A percentile compares a stretch with the other conserved stretches of the same genome.
These are phyloP conservation scores for Cryptosporidium sp. DNA, from an alignment of 169 alveolate species.

Conservation along the genomic window DNA sequence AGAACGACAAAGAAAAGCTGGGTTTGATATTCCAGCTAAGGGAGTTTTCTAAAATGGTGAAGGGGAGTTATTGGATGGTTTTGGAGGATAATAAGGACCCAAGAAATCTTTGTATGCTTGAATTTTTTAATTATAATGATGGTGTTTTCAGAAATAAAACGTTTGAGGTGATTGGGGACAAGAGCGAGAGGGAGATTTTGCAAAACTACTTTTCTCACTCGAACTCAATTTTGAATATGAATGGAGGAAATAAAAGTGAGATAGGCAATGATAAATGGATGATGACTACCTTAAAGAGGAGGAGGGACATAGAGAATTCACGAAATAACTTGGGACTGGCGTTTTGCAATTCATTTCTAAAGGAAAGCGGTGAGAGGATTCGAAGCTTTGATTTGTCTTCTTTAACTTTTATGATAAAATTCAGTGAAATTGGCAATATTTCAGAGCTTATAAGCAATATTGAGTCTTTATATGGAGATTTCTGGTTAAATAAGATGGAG, in stretches of 20 bases:
- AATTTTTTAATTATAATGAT: slow-evolving; percentile 43
- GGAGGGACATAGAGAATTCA: slow-evolving; percentile 38
- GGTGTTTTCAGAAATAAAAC: slow-evolving; percentile 36
- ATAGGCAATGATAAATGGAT: not conserved
- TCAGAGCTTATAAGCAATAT: not conserved
- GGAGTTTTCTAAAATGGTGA: slow-evolving; percentile 57
- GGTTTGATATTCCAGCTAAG: slow-evolving; percentile 7
- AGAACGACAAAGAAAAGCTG: slow-evolving; percentile 18
- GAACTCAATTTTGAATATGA: slow-evolving; percentile 26
- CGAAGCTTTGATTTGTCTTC: slow-evolving; percentile 25
- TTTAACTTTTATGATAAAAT: slow-evolving; percentile 7
- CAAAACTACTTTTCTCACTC: slow-evolving; percentile 60
- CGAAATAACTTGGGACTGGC: slow-evolving; percentile 33
- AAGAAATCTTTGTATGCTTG: slow-evolving; percentile 23
- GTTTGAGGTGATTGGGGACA: slow-evolving; percentile 4
- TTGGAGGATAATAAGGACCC: slow-evolving; percentile 40
- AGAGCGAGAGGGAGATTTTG: slow-evolving; percentile 23
- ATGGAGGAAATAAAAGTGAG: not conserved
- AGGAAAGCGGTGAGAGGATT: not conserved
- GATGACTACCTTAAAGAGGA: slow-evolving; percentile 49
- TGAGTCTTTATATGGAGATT: slow-evolving; percentile 12
- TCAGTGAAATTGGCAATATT: not conserved
- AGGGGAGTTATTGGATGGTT: slow-evolving; percentile 59
- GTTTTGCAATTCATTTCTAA: slow-evolving; percentile 1
- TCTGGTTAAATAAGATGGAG: slow-evolving; percentile 27